These are phyloP conservation scores for Lanmaoa pseudosensibilis DNA, from an alignment of 768 basidiomycete species.

Conservation along the genomic window DNA sequence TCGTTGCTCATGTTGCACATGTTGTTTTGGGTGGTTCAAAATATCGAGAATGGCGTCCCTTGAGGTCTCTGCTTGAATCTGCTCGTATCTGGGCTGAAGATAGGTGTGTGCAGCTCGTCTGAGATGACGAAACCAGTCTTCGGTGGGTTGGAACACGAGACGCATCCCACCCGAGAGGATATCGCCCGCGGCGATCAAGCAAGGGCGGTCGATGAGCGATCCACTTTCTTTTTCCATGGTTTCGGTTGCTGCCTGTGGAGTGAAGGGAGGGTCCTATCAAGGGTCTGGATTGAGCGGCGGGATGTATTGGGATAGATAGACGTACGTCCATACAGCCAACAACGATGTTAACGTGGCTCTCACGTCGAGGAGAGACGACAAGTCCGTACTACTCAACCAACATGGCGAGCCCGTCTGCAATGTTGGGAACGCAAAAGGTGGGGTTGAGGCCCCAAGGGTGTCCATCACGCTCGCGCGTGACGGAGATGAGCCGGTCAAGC, in stretches of 20 bases:
- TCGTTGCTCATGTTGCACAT: slow-evolving; percentile 16
- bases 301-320: background rate
- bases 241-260: slow-evolving; percentile 52
- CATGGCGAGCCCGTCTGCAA: slow-evolving; percentile 38
- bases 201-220: slow-evolving; percentile 48
- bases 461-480: background rate
- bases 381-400: slow-evolving; percentile 59
- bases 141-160: slow-evolving; percentile 46
- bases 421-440: background rate
- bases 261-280: slow-evolving; percentile 37
- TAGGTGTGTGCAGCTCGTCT: slow-evolving; percentile 52
- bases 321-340: slow-evolving; percentile 22
- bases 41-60: slow-evolving; percentile 19
- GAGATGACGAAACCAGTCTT: slow-evolving; percentile 58
- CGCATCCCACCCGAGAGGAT: slow-evolving; percentile 57
- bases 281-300: background rate
- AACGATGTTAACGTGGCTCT: slow-evolving; percentile 25
- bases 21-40: slow-evolving; percentile 13
- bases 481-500: background rate
- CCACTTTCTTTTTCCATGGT: slow-evolving; percentile 63
- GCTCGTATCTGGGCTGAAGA: slow-evolving; percentile 53
- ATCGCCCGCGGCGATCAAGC: slow-evolving; percentile 50
- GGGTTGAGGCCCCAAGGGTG: background rate
- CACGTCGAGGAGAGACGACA: slow-evolving; percentile 51
- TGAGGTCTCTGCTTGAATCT: slow-evolving; percentile 40